Evolutionary conservation across 2,329 filamentous ascomycete species (phyloP).

Genomic region (Beauveria sp.): DNA sequence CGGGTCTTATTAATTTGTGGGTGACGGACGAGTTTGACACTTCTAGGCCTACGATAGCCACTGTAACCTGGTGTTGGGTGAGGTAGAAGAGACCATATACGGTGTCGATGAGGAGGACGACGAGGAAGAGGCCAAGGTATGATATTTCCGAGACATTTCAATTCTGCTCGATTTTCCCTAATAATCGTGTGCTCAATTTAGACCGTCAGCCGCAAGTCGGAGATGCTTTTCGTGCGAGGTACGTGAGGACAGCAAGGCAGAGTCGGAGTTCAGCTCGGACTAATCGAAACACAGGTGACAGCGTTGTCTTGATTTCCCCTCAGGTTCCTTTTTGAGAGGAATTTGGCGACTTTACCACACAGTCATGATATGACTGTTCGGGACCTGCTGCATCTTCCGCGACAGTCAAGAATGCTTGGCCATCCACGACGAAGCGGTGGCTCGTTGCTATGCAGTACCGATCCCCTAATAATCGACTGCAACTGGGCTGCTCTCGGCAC

Average conservation of each 20-base stretch:
- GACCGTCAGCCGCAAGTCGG: conserved; percentile 94
- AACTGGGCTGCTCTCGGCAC: background rate
- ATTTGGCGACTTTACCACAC: background rate
- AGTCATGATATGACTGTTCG: background rate
- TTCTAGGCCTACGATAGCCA: conserved; percentile 92
- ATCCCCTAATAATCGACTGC: too few species aligned
- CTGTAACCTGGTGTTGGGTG: conserved; percentile 92
- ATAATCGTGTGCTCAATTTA: conserved; percentile 26
- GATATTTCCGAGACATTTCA: conserved; percentile 13
- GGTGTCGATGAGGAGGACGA: conserved; percentile 84
- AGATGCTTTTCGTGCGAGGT: conserved; percentile 99
- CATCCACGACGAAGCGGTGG: background rate
- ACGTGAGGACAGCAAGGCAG: conserved; percentile 23
- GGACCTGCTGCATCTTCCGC: background rate
- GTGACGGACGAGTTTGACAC: background rate
- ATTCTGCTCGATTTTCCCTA: background rate
- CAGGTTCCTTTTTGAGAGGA: conserved; percentile 37
- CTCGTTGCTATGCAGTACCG: too few species aligned
- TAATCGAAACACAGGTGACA: conserved; percentile 47
- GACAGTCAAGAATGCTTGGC: background rate
- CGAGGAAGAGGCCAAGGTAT: conserved; percentile 66
- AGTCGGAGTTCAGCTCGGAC: conserved; percentile 16
- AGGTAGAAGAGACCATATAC: conserved; percentile 97
- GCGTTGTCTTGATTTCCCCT: conserved; percentile 64
- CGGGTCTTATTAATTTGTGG: background rate